These are phyloP conservation scores for Trichoderma gracile DNA, from an alignment of 2,329 filamentous ascomycete genomes.

Conservation along the genomic window DNA sequence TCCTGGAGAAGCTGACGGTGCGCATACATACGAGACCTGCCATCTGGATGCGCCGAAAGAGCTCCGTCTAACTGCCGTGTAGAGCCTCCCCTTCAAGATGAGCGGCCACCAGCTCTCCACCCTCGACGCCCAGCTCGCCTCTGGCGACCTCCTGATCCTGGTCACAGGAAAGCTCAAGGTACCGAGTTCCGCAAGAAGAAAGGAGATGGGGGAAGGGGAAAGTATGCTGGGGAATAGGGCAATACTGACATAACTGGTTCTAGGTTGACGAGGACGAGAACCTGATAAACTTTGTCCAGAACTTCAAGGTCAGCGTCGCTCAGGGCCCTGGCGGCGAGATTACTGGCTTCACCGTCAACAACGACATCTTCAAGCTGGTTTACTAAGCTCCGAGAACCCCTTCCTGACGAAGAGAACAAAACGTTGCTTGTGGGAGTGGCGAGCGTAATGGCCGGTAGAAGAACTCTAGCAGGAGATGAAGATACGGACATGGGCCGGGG, in stretches of 20 bases:
- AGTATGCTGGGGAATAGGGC: neutral
- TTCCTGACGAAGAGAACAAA: neutral
- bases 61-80: conserved; percentile 23
- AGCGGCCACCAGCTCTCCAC: conserved; percentile 77
- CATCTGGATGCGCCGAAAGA: neutral
- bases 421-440: conserved; percentile 6
- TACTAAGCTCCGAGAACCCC: conserved; percentile 48
- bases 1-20: conserved; percentile 82
- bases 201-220: neutral
- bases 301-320: conserved; percentile 24
- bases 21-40: conserved; percentile 34
- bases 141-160: conserved; percentile 76
- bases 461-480: conserved; percentile 5
- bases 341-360: conserved; percentile 73
- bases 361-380: conserved; percentile 93
- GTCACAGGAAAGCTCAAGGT: conserved; percentile 86
- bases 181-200: conserved; percentile 30
- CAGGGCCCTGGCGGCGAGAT: conserved; percentile 24
- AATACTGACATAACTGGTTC: neutral
- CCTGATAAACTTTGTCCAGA: conserved; percentile 26
- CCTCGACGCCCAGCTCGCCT: conserved; percentile 78
- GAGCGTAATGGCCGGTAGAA: conserved; percentile 21
- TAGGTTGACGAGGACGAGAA: conserved; percentile 25
- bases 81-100: conserved; percentile 79
- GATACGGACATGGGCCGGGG: neutral